Conservation (phyloP, 768 basidiomycete species). For the Mycena polygramma region DNA sequence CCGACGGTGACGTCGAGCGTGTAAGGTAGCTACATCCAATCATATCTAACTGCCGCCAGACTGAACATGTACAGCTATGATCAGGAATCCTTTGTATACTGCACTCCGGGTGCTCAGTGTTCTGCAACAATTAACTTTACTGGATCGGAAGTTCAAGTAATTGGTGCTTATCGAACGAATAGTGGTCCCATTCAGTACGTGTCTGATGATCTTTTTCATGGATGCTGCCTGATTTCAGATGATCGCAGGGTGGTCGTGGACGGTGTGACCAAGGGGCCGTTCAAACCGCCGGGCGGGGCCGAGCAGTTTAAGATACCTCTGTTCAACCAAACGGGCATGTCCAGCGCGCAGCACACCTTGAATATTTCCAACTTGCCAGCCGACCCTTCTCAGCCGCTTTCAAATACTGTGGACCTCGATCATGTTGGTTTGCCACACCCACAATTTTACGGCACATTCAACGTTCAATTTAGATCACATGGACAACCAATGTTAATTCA, state of each 20-base stretch:
- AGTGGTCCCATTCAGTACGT: conserved; percentile 1
- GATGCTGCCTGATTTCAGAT: too few relatives aligned
- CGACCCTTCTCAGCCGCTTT: not conserved
- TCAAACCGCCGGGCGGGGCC: not conserved
- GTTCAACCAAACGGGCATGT: conserved; percentile 24
- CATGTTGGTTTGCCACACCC: not conserved
- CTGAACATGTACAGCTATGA: not conserved
- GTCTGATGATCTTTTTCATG: too few relatives aligned
- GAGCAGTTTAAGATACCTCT: conserved; percentile 22
- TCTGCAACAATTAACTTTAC: conserved; percentile 10
- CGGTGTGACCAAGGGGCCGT: too few relatives aligned
- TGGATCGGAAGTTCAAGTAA: conserved; percentile 26
- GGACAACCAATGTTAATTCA: conserved; percentile 22
- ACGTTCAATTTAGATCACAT: conserved; percentile 1
- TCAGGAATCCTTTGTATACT: conserved; percentile 11
- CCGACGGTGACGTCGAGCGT: conserved; percentile 10
- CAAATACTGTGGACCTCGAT: conserved; percentile 12
- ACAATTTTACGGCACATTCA: too few relatives aligned
- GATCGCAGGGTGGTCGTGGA: too few relatives aligned
- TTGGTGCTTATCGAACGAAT: conserved; percentile 13
- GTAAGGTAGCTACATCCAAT: too few relatives aligned
- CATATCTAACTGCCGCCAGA: conserved; percentile 9
- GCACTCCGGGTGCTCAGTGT: not conserved
- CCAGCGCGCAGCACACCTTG: not conserved
- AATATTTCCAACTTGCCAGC: not conserved